Evolutionary conservation across 331 rosid species (phyloP).

Genomic region (Malus hybrid): DNA sequence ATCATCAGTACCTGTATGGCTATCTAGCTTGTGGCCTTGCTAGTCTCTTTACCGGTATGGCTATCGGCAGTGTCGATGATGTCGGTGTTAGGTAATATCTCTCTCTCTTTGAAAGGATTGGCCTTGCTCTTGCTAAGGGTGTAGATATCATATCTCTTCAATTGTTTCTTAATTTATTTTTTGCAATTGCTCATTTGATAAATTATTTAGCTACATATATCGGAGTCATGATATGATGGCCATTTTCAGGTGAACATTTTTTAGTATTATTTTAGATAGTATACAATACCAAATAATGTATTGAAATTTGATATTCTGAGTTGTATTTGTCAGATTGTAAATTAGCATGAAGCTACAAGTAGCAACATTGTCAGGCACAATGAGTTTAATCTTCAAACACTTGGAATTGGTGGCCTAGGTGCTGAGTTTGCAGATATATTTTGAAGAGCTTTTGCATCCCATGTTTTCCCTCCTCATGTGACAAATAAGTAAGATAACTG

Average conservation of each 20-base stretch:
- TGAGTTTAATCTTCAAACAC: slow-evolving; percentile 83
- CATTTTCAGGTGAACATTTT: background rate
- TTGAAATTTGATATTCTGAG: background rate
- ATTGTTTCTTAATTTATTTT: too few relatives aligned
- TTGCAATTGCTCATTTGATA: background rate
- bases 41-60: too few relatives aligned
- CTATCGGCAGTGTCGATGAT: too few relatives aligned
- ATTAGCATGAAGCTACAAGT: slow-evolving; percentile 85
- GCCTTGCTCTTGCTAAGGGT: too few relatives aligned
- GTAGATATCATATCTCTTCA: too few relatives aligned
- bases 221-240: slow-evolving; percentile 6
- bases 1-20: too few relatives aligned
- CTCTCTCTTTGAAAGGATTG: too few relatives aligned
- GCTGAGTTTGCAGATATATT: slow-evolving; percentile 93
- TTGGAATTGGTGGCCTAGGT: slow-evolving; percentile 91
- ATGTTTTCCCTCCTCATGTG: slow-evolving; percentile 95
- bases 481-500: slow-evolving; percentile 58
- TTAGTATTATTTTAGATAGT: background rate
- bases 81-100: too few relatives aligned
- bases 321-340: slow-evolving; percentile 53
- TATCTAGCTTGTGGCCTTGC: too few relatives aligned
- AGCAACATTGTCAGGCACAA: slow-evolving; percentile 82
- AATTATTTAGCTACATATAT: background rate
- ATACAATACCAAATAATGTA: background rate
- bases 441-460: slow-evolving; percentile 98